Evolutionary conservation across 2,329 filamentous ascomycete species (phyloP), one percentile per base, ranked within the genome.

Genomic region (Fusarium sp.): DNA sequence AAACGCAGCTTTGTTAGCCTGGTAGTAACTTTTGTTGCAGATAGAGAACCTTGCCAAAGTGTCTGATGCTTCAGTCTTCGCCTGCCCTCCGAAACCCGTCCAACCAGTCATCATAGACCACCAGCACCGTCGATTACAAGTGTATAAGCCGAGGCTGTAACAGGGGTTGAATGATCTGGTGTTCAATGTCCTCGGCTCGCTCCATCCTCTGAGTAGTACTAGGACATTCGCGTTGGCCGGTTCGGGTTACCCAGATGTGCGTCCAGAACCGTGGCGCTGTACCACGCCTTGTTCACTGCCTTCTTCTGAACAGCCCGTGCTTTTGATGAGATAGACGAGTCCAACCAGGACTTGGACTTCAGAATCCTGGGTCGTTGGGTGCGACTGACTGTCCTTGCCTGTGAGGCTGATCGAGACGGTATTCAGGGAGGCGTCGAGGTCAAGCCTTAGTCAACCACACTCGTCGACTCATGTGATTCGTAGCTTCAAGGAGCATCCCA

Each of bases 61-160:
- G 35, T 20, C 35, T 13, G 14, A 25, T 50, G 8, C n/a, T 35
- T 11, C 40, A 14, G 7, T 35, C 57, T 6, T 38, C 45, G 13
- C 31, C 29, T 31, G 3, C 36, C 6, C 36, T 18, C 27, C 57
- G 9, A 31, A 47, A 47, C 42, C 16, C 22, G 14, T 27, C 22
- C 22, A 47, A 14, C 22, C 47, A 18, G 33, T 50, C 27, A 59
- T 40, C 22, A 52, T 72, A 14, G 66, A 73, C 27, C 66, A 70
- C 13, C 70, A 63, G 3, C 75, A 72, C 2, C 72, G 74, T 14
- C 74, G 60, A 31, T 74, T 69, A 74, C 75, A 77, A 9, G 65
- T 63, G 13, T 68, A 69, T 13, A 78, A 29, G 5, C 60, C 74
- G 9, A 76, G 42, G 16, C 31, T 42, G 11, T 76, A 72, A 22